Evolutionary conservation across 1,284 basidiomycete species (phyloP).

Genomic region (Mycena citricolor): DNA sequence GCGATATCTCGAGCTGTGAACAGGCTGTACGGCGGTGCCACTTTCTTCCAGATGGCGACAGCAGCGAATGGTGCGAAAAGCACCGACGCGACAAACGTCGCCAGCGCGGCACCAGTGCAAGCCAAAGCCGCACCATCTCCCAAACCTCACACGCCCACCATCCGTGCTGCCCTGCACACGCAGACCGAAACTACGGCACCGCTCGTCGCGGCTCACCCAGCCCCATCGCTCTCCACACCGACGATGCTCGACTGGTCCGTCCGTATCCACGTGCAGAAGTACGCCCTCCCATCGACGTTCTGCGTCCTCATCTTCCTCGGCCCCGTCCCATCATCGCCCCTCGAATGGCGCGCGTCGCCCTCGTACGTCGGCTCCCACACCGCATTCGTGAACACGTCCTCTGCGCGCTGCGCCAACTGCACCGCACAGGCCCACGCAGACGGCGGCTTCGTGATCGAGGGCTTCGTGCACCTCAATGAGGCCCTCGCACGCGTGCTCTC

Average conservation of each 20-base stretch:
- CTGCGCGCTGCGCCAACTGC: slow-evolving; percentile 42
- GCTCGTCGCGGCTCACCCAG: neutral
- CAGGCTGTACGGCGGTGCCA: slow-evolving; percentile 28
- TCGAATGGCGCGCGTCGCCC: slow-evolving; percentile 34
- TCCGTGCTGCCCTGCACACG: neutral
- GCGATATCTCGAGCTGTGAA: slow-evolving; percentile 37
- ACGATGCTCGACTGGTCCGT: slow-evolving; percentile 39
- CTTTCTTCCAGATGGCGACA: neutral
- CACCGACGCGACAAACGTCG: neutral
- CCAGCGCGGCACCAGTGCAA: slow-evolving; percentile 1
- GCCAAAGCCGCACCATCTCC: slow-evolving; percentile 1
- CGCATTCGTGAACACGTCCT: slow-evolving; percentile 39
- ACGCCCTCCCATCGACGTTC: slow-evolving; percentile 41
- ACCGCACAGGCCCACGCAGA: slow-evolving; percentile 24
- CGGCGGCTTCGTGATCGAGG: slow-evolving; percentile 43
- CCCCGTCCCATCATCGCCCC: slow-evolving; percentile 34
- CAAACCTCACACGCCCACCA: neutral
- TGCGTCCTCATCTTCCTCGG: slow-evolving; percentile 45
- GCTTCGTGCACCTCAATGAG: slow-evolving; percentile 52
- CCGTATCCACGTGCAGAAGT: slow-evolving; percentile 42
- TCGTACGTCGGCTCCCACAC: slow-evolving; percentile 39
- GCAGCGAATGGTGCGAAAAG: neutral
- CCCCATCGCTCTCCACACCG: neutral
- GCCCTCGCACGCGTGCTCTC: slow-evolving; percentile 32
- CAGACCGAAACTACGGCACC: neutral